A percentile compares a stretch with the other conserved stretches of the same genome.
phyloP scores from a whole-genome alignment of 202 grass and related monocot species.

The Dendrocalamus latiflorus region DNA sequence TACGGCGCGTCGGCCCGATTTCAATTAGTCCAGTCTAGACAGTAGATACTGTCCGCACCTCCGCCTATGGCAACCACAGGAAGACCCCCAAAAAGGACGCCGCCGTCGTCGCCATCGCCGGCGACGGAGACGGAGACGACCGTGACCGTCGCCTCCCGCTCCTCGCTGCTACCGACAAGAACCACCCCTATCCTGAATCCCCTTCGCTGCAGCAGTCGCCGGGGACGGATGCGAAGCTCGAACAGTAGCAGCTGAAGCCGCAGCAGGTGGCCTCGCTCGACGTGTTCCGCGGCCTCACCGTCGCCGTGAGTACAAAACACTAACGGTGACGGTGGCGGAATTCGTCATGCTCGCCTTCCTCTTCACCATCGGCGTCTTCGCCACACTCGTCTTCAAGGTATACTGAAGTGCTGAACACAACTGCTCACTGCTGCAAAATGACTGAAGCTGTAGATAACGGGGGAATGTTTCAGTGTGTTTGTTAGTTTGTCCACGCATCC shows the following conservation, averaged over 20 bases:
- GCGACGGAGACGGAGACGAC: no score
- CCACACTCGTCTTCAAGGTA: slow-evolving; percentile 88
- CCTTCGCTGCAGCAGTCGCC: no score
- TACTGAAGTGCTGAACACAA: not conserved
- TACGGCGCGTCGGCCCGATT: no score
- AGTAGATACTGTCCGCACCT: no score
- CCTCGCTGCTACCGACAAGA: slow-evolving; percentile 28
- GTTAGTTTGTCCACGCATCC: not conserved
- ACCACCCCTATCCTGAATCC: no score
- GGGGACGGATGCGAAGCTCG: no score
- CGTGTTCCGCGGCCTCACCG: slow-evolving; percentile 15
- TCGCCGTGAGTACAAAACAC: slow-evolving; percentile 43
- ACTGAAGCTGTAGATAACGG: not conserved
- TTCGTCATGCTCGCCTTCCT: slow-evolving; percentile 96
- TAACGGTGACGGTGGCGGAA: slow-evolving; percentile 45
- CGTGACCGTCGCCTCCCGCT: slow-evolving; percentile 25
- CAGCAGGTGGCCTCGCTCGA: no score
- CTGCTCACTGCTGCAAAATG: not conserved
- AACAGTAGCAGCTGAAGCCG: no score
- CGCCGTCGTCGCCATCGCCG: no score
- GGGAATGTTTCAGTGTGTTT: not conserved
- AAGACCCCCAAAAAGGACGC: no score
- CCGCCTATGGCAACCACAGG: no score
- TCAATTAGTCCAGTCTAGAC: no score
- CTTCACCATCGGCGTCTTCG: slow-evolving; percentile 82